A percentile compares a stretch with the other conserved stretches of the same genome.
phyloP scores from a whole-genome alignment of 306 rosid species.

The Senna siamea region DNA sequence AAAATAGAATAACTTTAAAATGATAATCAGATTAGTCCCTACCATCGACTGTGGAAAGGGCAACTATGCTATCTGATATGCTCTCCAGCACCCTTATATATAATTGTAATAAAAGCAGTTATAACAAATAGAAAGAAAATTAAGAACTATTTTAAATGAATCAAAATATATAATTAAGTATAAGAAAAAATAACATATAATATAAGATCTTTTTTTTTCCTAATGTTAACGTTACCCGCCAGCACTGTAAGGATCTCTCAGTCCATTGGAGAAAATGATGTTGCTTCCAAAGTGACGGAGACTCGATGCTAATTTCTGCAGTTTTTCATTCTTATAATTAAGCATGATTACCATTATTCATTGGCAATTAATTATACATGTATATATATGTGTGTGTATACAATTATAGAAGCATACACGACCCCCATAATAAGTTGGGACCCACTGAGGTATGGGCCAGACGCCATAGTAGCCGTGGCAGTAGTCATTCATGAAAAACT shows the following conservation, averaged over 20 bases:
- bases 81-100: conserved; percentile 47
- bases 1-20: no score
- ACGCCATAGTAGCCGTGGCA: conserved; percentile 50
- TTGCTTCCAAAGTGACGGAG: conserved; percentile 55
- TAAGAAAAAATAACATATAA: no score
- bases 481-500: background rate
- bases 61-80: conserved; percentile 52
- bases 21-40: background rate
- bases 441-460: conserved; percentile 55
- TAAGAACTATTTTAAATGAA: background rate
- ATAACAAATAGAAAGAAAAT: background rate
- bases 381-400: no score
- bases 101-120: background rate
- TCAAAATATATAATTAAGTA: no score
- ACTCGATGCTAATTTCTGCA: conserved; percentile 46
- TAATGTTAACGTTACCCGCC: conserved; percentile 54
- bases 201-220: no score
- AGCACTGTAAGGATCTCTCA: conserved; percentile 59
- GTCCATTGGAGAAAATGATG: conserved; percentile 65
- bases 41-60: conserved; percentile 49
- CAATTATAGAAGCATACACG: no score
- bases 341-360: no score
- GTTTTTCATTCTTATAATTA: background rate
- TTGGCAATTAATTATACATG: no score
- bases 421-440: conserved; percentile 59